These are phyloP conservation scores for Coffea humblotiana DNA, from an alignment of 305 asterid species.

Conservation along the genomic window DNA sequence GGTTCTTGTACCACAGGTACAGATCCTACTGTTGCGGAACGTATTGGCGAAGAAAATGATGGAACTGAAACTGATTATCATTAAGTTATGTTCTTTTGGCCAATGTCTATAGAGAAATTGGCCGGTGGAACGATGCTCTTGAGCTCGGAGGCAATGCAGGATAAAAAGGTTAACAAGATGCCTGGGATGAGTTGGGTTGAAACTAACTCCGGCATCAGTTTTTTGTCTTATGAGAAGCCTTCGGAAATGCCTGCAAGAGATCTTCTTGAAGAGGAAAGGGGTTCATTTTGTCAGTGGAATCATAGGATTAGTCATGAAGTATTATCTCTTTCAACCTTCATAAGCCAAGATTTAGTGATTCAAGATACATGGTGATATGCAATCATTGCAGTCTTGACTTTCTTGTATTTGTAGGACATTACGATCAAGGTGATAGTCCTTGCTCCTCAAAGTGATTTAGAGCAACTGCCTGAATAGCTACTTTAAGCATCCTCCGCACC, in stretches of 20 bases:
- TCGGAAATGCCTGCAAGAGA: conserved; percentile 7
- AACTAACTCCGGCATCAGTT: conserved; percentile 15
- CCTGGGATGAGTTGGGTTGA: conserved; percentile 92
- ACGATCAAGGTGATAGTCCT: too few relatives aligned
- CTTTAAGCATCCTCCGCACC: too few relatives aligned
- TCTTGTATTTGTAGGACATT: too few relatives aligned
- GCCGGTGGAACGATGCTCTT: conserved; percentile 81
- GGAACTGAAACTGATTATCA: conserved; percentile 72
- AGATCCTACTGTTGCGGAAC: conserved; percentile 55
- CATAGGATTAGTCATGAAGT: background rate
- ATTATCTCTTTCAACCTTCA: background rate
- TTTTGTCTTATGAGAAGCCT: background rate
- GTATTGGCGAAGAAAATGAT: conserved; percentile 72
- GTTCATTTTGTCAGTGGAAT: conserved; percentile 6
- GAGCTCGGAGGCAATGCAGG: conserved; percentile 57
- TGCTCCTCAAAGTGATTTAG: too few relatives aligned
- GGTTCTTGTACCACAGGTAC: conserved; percentile 73
- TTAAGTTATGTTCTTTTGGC: conserved; percentile 80
- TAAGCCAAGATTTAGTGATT: background rate
- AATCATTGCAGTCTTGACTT: too few relatives aligned
- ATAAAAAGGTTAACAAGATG: conserved; percentile 53
- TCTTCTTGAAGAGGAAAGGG: background rate
- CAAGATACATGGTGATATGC: background rate
- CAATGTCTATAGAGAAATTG: conserved; percentile 68
- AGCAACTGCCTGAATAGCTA: too few relatives aligned